These are phyloP conservation scores for Apostasia shenzhenica DNA, from an alignment of 106 monocot species.

Conservation along the genomic window DNA sequence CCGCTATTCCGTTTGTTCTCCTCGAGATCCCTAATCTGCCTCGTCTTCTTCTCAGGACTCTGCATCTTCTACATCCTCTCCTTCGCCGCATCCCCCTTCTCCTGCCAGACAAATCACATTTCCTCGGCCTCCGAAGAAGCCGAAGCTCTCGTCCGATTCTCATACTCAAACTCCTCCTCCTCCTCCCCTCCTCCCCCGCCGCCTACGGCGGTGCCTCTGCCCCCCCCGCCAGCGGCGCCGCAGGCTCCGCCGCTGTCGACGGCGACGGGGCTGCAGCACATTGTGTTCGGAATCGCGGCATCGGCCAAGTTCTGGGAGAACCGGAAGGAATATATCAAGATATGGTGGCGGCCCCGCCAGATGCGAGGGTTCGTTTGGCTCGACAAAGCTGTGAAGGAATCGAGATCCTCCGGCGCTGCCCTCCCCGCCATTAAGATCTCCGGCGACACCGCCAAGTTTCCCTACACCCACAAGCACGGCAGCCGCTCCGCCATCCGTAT, in stretches of 20 bases:
- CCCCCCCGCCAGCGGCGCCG: background rate
- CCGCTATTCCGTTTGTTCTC: background rate
- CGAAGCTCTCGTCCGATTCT: background rate
- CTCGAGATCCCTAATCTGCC: constrained; percentile 12
- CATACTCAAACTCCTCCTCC: background rate
- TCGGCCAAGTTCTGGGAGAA: constrained; percentile 40
- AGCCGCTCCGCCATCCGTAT: constrained; percentile 79
- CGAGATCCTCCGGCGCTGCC: background rate
- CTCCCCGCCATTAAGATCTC: constrained; percentile 64
- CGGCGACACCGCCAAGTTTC: constrained; percentile 49
- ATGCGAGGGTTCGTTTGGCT: constrained; percentile 58
- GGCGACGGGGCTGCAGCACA: constrained; percentile 32
- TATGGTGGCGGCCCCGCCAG: constrained; percentile 35
- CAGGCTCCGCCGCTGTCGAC: background rate
- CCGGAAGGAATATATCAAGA: constrained; percentile 42
- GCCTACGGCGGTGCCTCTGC: background rate
- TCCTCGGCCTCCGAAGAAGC: constrained; percentile 1
- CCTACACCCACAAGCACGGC: constrained; percentile 61
- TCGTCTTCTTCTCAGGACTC: constrained; percentile 14
- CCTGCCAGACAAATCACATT: constrained; percentile 6
- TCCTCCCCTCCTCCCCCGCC: background rate
- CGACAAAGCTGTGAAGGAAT: constrained; percentile 28
- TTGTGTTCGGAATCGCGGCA: constrained; percentile 62
- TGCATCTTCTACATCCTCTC: constrained; percentile 33
- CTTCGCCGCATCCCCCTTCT: constrained; percentile 24